Base-by-base conservation (phyloP, 306 rosid species). In the Datisca glomerata region DNA sequence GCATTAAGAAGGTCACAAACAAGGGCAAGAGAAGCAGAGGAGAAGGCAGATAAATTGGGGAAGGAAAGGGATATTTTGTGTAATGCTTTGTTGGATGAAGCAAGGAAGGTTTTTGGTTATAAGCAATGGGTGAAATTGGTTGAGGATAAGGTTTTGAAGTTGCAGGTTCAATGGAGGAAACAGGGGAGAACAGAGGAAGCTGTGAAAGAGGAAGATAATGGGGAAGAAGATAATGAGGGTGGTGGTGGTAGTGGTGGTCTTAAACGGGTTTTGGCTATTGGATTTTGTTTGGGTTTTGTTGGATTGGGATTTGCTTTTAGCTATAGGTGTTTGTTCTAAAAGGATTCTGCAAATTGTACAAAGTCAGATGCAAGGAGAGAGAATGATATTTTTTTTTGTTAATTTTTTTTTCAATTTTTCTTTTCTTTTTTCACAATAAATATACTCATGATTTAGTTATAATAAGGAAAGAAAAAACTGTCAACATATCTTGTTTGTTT, bases 1-100 rank as follows among this genome's bases (percentile, higher is more conserved):
- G 93, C 97, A 1, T 32, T 89, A 66, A 69, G 80, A 58, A 61
- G 71, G 23, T 89, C 95, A 5, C 97, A 89, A 19, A 72, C 77
- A 4, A 22, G 95, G 3, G 93, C 81, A 1, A 75, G 98, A 49
- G 96, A 75, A 35, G 92, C 94, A 1, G 86, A 84, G 57, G 68
- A 63, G 49, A 75, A 53, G 74, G 73, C 71, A 8, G 70, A 65
- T 16, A 39, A 15, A 40, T 47, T 91, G 67, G 64, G 22, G 0
- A 65, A 43, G 55, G 93, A 91, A 41, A 78, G 49, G 59, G 84
- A 75, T 5, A 13, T 43, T 37, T 68, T 84, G 12, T 61, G 79
- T 3, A 31, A 49, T 37, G 78, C 70, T 60, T 37, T 91, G 28
- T 28, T 80, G 23, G 66, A 57, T 19, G 86, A 91, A 60, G 81